Base-by-base conservation (phyloP, 2,329 filamentous ascomycete genomes). In the Botryotinia convoluta region DNA sequence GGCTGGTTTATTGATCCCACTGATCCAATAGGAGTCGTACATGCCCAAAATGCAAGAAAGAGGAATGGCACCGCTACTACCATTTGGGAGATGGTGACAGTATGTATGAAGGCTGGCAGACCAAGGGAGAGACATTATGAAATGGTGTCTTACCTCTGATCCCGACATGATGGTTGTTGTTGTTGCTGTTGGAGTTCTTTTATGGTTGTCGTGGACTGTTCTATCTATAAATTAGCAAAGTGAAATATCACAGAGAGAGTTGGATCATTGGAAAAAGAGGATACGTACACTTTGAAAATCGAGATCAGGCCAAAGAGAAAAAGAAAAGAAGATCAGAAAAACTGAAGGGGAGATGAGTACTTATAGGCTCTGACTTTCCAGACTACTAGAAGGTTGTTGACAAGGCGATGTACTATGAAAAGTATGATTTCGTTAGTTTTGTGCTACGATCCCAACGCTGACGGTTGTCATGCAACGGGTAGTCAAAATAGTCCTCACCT, bases 61-160 rank as follows among this genome's bases (percentile, higher is more conserved):
- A 45, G 62, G n/a, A 62, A 62, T 45, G 62, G 37, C 12, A 65
- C 29, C 45, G 39, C 14, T 10, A 65, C 62, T 65, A 8, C 39
- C 39, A 65, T n/a, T n/a, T n/a, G n/a, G n/a, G n/a, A n/a, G n/a
- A n/a, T n/a, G n/a, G n/a, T n/a, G n/a, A n/a, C n/a, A n/a, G n/a
- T n/a, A n/a, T n/a, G n/a, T n/a, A n/a, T n/a, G 45, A 32, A 45
- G 39, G 39, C 63, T 65, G 32, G 29, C 63, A n/a, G 63, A 35
- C 20, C 42, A 48, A 65, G 32, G 20, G n/a, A 44, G 12, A 35
- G 18, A 48, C 20, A 22, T 26, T 65, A 35, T 65, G 20, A 10
- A 48, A 48, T 26, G 63, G 32, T 48, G 63, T 65, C 63, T 67
- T 67, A 67, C 63, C 63, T 67, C 63, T 67, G 39, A 26, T n/a